Evolutionary conservation across 1,284 basidiomycete species (phyloP), one percentile per base, ranked within the genome.

Genomic region (Ganoderma lingzhi): DNA sequence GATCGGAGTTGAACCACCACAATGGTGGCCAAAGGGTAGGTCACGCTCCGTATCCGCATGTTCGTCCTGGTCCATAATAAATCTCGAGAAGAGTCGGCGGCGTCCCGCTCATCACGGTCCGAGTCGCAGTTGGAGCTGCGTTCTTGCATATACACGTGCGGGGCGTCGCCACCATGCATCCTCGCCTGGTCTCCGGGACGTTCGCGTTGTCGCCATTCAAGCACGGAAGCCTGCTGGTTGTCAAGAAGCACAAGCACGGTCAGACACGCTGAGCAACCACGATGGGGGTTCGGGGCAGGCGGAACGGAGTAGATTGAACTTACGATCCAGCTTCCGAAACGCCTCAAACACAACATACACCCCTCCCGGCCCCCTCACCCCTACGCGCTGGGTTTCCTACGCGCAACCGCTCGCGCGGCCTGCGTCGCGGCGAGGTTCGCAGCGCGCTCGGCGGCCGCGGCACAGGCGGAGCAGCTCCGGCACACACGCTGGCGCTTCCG

Each of bases 401-500:
- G 67, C 30, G 60, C 39, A 4, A 39, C 65, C 6, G 66, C 70
- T 5, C 62, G 63, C 2, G 63, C 72, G 41, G 70, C 69, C 55
- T 71, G 70, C 6, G 72, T 70, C 9, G 66, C 71, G 12, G 53
- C 65, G 12, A 69, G 71, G 32, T 69, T 70, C 5, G 66, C 71
- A 60, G 71, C 70, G 39, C 72, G 71, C 60, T 74, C 75, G 0
- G 70, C 75, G 0, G 74, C 74, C 2, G 72, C 74, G 15, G 68
- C 67, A 45, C 75, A 76, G 19, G 75, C 75, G 23, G 72, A 72
- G 45, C 76, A 77, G 14, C 71, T 71, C 59, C 76, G 62, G 63
- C 74, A 76, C 6, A 69, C 73, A 4, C 76, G 70, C 70, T 71
- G 74, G 58, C 73, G 67, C 67, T 73, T 75, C 32, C 67, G 63